These are phyloP conservation scores for Penstemon eatonii DNA, from an alignment of 257 asterid genomes.

Conservation along the genomic window DNA sequence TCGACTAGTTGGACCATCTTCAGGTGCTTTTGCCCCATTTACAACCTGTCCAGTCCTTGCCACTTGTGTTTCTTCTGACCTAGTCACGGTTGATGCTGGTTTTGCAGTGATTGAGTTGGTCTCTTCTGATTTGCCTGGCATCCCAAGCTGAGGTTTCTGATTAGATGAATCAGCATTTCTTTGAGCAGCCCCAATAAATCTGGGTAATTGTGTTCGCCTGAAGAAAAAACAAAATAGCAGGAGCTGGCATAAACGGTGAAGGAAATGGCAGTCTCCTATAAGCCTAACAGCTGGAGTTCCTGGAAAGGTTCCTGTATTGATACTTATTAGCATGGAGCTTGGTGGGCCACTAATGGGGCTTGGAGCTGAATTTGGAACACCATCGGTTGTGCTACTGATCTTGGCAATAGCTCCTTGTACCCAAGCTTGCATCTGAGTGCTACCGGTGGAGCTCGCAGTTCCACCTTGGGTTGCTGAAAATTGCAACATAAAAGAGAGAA, in stretches of 20 bases:
- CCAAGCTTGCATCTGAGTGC: conserved; percentile 95
- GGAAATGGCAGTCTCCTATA: conserved; percentile 97
- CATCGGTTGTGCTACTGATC: conserved; percentile 82
- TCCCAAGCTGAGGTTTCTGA: conserved; percentile 69
- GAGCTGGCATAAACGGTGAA: conserved; percentile 94
- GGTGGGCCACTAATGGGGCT: conserved; percentile 85
- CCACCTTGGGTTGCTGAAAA: conserved; percentile 72
- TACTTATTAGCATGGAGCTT: conserved; percentile 89
- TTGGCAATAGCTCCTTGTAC: conserved; percentile 99
- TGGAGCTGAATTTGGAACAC: conserved; percentile 81
- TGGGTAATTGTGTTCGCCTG: conserved; percentile 84
- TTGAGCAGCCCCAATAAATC: conserved; percentile 69
- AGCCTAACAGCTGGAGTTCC: conserved; percentile 99
- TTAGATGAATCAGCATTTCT: conserved; percentile 70
- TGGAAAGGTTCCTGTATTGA: conserved; percentile 97
- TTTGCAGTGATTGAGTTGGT: conserved; percentile 56
- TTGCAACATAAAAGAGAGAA: background rate
- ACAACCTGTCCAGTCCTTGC: conserved; percentile 60
- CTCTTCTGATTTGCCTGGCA: conserved; percentile 72
- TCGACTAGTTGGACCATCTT: conserved; percentile 86
- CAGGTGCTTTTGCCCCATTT: conserved; percentile 70
- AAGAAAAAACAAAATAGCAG: conserved; percentile 93
- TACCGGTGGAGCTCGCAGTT: conserved; percentile 81
- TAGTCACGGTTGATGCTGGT: conserved; percentile 45
- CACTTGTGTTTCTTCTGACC: conserved; percentile 66